Evolutionary conservation across 2,329 filamentous ascomycete species (phyloP).

Genomic region (Cucurbitaria berberidis): DNA sequence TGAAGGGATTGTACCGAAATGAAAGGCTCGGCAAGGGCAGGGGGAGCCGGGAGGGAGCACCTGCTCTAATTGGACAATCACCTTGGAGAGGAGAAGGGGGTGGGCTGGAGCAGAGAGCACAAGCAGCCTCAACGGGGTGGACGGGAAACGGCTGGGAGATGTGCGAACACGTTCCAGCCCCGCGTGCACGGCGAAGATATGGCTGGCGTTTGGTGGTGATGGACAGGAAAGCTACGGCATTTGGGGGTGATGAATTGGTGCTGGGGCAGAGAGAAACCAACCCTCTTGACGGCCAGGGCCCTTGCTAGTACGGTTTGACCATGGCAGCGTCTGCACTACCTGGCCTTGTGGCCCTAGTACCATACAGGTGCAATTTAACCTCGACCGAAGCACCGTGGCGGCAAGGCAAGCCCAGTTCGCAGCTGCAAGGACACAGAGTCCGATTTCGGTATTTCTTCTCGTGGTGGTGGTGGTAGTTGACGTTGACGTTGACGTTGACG

Average conservation of each 20-base stretch:
- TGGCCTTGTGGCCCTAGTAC: conserved; percentile 14
- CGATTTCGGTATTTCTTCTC: not conserved
- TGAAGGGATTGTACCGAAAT: conserved; percentile 21
- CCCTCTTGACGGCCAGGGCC: conserved; percentile 6
- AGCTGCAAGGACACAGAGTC: conserved; percentile 1
- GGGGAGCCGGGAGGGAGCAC: conserved; percentile 16
- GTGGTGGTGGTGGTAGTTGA: too few species aligned
- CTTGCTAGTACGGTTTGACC: conserved; percentile 28
- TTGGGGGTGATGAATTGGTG: not conserved
- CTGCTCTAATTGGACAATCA: not conserved
- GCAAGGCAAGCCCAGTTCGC: conserved; percentile 9
- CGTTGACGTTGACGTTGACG: not conserved
- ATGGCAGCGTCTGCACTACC: conserved; percentile 27
- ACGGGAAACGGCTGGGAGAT: not conserved
- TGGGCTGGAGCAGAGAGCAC: not conserved
- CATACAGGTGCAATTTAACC: conserved; percentile 30
- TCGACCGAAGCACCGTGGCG: conserved; percentile 8
- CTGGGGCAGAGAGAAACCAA: too few species aligned
- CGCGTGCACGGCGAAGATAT: too few species aligned
- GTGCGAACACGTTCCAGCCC: not conserved
- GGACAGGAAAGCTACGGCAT: not conserved
- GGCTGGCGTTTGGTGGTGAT: too few species aligned
- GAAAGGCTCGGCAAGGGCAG: conserved; percentile 15
- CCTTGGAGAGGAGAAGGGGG: not conserved
- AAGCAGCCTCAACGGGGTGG: not conserved